Base-by-base conservation (phyloP, 1,139 yeast species). In the Sugiyamaella castrensis region DNA sequence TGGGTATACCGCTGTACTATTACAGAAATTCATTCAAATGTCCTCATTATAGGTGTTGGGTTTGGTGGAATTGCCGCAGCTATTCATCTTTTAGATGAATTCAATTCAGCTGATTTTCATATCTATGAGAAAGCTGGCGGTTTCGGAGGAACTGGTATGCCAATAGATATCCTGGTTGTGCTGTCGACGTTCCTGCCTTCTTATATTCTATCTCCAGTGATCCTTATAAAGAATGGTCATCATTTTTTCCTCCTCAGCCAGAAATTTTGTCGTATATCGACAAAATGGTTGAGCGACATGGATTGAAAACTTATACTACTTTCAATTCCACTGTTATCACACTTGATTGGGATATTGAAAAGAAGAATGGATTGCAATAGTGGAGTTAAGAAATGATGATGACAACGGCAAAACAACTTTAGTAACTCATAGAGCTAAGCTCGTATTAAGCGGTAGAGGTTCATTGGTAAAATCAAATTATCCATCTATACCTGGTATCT, bases 131-230 rank as follows among this genome's bases (percentile, higher is more conserved):
- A 43, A 8, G 33, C 43, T 9, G 38, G 11, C 8, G 48, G 46
- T 11, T 70, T 74, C 53, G 80, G 80, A 13, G 80, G 80, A 7
- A 75, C 80, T 76, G 80, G 80, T 73, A 69, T 59, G 73, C 77
- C 28, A 76, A 76, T 55, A 71, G 76, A 2, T 76, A 76, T 54
- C 80, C 80, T 1, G 80, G 63, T 24, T 62, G 58, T 31, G 61
- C 61, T 11, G 61, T 64, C 27, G 65, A 62, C 47, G 53, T 59
- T 10, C 60, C 59, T 8, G 53, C 65, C 2, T 63, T 60, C 44
- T 57, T 57, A 13, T 62, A 62, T 53, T 59, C 61, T 39, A 53
- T 56, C 37, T 56, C 65, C 4, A 58, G 59, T 38, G 58, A 55
- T 13, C 65, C 57, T 12, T 60, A 61, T 36, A 62, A 61, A 5